phyloP scores from a whole-genome alignment of 768 basidiomycete species.

The Kockovaella imperatae region DNA sequence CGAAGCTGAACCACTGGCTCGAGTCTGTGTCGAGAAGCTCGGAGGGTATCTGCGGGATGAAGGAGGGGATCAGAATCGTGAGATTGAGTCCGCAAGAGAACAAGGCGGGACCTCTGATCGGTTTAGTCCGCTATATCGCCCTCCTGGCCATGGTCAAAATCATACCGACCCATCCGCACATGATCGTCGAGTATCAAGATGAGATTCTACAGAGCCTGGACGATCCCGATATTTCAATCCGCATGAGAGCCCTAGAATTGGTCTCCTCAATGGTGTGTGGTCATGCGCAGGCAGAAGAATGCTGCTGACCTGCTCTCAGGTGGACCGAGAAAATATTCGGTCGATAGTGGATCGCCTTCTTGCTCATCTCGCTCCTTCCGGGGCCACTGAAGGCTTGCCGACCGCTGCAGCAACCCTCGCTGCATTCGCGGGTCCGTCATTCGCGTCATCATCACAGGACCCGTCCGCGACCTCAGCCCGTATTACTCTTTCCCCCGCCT shows the following conservation, averaged over 20 bases:
- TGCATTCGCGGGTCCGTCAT: conserved; percentile 50
- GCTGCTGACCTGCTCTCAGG: conserved; percentile 49
- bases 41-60: conserved; percentile 82
- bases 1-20: conserved; percentile 70
- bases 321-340: conserved; percentile 73
- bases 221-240: conserved; percentile 89
- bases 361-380: conserved; percentile 65
- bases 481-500: conserved; percentile 62
- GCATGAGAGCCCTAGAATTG: conserved; percentile 90
- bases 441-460: conserved; percentile 11
- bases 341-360: conserved; percentile 83
- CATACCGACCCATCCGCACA: conserved; percentile 78
- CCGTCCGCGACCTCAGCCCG: conserved; percentile 50
- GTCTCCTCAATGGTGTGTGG: conserved; percentile 77
- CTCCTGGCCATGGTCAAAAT: conserved; percentile 92
- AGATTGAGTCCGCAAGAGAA: conserved; percentile 40
- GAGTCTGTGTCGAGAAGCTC: conserved; percentile 84
- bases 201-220: conserved; percentile 81
- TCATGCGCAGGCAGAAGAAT: neutral
- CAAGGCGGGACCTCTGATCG: neutral
- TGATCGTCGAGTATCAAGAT: conserved; percentile 85
- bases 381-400: conserved; percentile 44
- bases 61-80: conserved; percentile 77
- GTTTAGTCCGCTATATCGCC: conserved; percentile 95
- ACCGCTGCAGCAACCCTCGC: conserved; percentile 44